Evolutionary conservation across 208 protist genomes (phyloP).

Genomic region (Angomonas ambiguus): DNA sequence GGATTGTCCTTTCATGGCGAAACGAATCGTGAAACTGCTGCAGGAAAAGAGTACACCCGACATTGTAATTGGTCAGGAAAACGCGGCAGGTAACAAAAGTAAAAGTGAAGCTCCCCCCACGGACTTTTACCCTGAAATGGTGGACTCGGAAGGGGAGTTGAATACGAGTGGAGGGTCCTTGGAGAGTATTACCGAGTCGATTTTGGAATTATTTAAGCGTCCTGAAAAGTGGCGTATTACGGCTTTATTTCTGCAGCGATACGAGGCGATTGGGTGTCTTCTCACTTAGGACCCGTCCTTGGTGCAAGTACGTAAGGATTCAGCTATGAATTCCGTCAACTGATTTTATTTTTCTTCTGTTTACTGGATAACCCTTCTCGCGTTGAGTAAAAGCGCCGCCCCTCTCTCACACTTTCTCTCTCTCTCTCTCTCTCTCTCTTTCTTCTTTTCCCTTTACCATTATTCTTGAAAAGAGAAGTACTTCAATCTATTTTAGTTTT

Average conservation of each 20-base stretch:
- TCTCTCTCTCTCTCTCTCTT: constrained; percentile 13
- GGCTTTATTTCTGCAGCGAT: constrained; percentile 29
- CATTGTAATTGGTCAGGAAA: too few relatives aligned
- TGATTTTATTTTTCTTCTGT: constrained; percentile 9
- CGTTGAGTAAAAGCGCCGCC: too few relatives aligned
- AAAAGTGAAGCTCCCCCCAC: too few relatives aligned
- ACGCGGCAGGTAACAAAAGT: too few relatives aligned
- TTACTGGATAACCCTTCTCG: neutral
- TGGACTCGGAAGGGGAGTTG: neutral
- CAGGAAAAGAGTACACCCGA: too few relatives aligned
- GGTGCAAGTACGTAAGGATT: too few relatives aligned
- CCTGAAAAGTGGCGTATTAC: constrained; percentile 12
- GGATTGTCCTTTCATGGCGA: too few relatives aligned
- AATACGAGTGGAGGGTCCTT: neutral
- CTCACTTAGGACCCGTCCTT: neutral
- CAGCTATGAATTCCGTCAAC: neutral
- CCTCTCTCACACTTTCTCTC: neutral
- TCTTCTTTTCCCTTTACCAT: constrained; percentile 3
- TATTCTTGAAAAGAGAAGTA: neutral
- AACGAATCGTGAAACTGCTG: too few relatives aligned
- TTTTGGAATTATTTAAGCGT: constrained; percentile 7
- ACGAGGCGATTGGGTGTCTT: constrained; percentile 25
- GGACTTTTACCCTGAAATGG: too few relatives aligned
- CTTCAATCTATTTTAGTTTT: neutral
- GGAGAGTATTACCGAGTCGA: constrained; percentile 7